Base-by-base conservation (phyloP, 2,329 filamentous ascomycete genomes). In the Neopestalotiopsis clavispora region DNA sequence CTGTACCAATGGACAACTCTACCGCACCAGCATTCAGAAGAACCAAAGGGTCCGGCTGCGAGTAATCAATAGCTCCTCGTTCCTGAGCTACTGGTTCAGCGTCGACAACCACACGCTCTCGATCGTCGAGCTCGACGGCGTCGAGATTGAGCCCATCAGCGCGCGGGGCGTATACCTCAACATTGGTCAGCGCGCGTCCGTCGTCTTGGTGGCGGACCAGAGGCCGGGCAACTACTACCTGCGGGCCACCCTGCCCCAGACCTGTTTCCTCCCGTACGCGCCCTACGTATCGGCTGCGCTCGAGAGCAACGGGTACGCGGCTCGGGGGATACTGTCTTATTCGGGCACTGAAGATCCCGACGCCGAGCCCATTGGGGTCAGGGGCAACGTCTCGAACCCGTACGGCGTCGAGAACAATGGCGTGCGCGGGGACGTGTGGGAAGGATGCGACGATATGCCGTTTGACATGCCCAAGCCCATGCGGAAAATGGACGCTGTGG, bases 101-200 rank as follows among this genome's bases (percentile, higher is more conserved):
- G 71, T 83, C 69, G 81, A 82, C 69, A 76, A 75, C 72, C 81
- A 83, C 73, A 75, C 74, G 3, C 69, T 83, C 2, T 72, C 75
- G 0, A 77, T 83, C 34, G 75, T 83, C 52, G 81, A 83, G 72
- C 76, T 83, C 1, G 81, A 83, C 73, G 81, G 81, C 17, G 73
- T 80, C 14, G 80, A 83, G 68, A 75, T 82, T 49, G 73, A 76
- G 30, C 80, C 81, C 17, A 72, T 80, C 3, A 74, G 74, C 1
- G 71, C 73, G 9, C 74, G 75, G 17, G 80, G 81, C 61, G 77
- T 83, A 3, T 81, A 81, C 52, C 69, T 83, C 57, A 81, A 82
- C 65, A 74, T 81, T 0, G 81, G 80, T 1, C 81, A 83, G 72
- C 77, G 81, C 4, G 80, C 76, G 56, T 80, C 77, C 5, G 78